A percentile compares a stretch with the other conserved stretches of the same genome.
Conservation (phyloP, 2,329 filamentous ascomycete genomes). For the Lasiodiplodia theobromae region DNA sequence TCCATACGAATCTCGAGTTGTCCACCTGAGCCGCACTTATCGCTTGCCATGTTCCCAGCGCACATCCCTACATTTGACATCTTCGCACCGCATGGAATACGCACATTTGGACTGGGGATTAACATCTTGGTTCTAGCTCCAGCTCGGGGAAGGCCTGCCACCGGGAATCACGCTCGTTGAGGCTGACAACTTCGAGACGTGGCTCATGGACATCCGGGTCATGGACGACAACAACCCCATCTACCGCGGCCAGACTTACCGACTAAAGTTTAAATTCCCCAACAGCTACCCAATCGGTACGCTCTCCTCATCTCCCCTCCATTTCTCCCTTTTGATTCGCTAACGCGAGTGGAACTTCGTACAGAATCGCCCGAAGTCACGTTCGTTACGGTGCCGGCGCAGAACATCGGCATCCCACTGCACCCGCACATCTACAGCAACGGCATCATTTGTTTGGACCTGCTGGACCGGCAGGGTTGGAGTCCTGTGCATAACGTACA, state of each 20-base stretch:
- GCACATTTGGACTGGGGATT: neutral
- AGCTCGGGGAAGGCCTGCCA: slow-evolving; percentile 66
- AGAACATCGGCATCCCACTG: slow-evolving; percentile 75
- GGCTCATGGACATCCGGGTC: slow-evolving; percentile 90
- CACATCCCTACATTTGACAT: neutral
- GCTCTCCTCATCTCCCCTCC: slow-evolving; percentile 24
- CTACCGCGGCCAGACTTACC: slow-evolving; percentile 80
- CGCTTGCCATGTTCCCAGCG: neutral
- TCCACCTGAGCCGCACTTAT: neutral
- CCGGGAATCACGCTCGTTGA: slow-evolving; percentile 79
- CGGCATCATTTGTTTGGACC: slow-evolving; percentile 96
- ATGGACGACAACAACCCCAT: slow-evolving; percentile 89
- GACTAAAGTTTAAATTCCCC: slow-evolving; percentile 87
- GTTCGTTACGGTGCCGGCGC: slow-evolving; percentile 70
- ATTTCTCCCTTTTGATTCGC: neutral
- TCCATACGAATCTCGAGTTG: neutral
- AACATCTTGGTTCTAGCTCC: neutral
- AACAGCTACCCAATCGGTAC: slow-evolving; percentile 88
- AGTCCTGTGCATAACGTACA: slow-evolving; percentile 97
- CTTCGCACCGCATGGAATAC: neutral
- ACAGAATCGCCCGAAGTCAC: slow-evolving; percentile 93
- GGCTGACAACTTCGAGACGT: slow-evolving; percentile 84
- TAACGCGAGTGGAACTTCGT: neutral
- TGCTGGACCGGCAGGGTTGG: slow-evolving; percentile 89
- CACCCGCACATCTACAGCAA: slow-evolving; percentile 99